phyloP scores from a whole-genome alignment of 768 basidiomycete species.

The Pleurotus ostreatus region DNA sequence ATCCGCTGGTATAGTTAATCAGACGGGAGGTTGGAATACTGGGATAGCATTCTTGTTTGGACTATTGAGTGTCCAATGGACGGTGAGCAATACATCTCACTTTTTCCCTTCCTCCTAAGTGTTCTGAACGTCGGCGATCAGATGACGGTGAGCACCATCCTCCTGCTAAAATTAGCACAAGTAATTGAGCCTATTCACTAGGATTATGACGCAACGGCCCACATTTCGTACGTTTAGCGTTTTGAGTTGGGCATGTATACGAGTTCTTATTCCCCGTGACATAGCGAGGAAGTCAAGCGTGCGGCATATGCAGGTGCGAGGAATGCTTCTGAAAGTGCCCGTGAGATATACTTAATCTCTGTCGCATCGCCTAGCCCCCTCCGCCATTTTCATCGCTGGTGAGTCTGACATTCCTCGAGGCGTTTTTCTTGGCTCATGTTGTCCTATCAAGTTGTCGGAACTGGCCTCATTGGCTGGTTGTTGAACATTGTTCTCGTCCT shows the following conservation, averaged over 20 bases:
- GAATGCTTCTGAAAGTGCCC: background rate
- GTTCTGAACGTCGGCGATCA: conserved; percentile 19
- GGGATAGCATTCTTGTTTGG: conserved; percentile 86
- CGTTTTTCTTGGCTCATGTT: background rate
- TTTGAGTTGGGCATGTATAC: conserved; percentile 5
- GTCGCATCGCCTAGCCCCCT: conserved; percentile 32
- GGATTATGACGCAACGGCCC: conserved; percentile 81
- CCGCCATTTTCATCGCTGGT: conserved; percentile 61
- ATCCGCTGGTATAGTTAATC: conserved; percentile 66
- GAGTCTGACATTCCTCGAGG: conserved; percentile 8
- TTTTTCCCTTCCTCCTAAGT: conserved; percentile 11
- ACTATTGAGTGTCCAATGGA: conserved; percentile 84
- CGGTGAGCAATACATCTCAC: conserved; percentile 38
- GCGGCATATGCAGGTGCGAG: conserved; percentile 69
- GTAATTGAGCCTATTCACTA: conserved; percentile 18
- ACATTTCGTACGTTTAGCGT: conserved; percentile 60
- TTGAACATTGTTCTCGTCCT: conserved; percentile 85
- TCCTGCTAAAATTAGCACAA: background rate
- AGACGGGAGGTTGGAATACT: conserved; percentile 74
- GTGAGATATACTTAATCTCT: conserved; percentile 5
- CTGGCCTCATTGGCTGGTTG: conserved; percentile 78
- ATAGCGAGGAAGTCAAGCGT: conserved; percentile 73
- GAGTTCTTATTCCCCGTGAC: conserved; percentile 6
- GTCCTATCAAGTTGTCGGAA: conserved; percentile 55
- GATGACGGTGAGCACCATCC: conserved; percentile 48